These are phyloP conservation scores for Tetrahymena borealis DNA, from an alignment of 73 alveolate genomes.

Conservation along the genomic window DNA sequence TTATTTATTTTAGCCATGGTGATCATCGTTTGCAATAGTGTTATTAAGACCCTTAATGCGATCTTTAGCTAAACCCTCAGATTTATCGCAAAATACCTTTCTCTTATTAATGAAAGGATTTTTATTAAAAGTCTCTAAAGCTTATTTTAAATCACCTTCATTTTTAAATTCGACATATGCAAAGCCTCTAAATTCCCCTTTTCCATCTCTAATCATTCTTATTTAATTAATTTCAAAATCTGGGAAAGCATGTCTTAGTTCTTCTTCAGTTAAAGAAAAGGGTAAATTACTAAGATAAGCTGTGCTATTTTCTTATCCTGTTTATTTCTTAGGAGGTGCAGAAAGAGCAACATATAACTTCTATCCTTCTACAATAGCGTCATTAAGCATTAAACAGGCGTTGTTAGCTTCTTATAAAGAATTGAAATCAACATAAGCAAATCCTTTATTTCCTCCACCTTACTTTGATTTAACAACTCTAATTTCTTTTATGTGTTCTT, in stretches of 20 bases:
- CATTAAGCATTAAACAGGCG: background rate
- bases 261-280: background rate
- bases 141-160: background rate
- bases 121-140: background rate
- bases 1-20: background rate
- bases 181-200: constrained; percentile 39
- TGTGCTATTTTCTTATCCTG: constrained; percentile 19
- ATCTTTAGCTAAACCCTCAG: constrained; percentile 20
- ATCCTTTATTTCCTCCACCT: constrained; percentile 19
- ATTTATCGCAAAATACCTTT: background rate
- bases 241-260: background rate
- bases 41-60: background rate
- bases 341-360: constrained; percentile 24
- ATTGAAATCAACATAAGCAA: constrained; percentile 35
- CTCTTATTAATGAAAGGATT: constrained; percentile 30
- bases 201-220: constrained; percentile 23
- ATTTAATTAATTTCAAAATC: constrained; percentile 1
- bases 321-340: constrained; percentile 27
- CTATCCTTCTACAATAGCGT: constrained; percentile 11
- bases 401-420: constrained; percentile 22
- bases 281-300: constrained; percentile 21
- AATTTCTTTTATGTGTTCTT: constrained; percentile 18
- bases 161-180: constrained; percentile 27
- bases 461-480: constrained; percentile 28
- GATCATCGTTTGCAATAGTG: background rate